These are phyloP conservation scores for Pseudonitzschia delicatissima DNA, from an alignment of 108 stramenopile genomes.

Conservation along the genomic window DNA sequence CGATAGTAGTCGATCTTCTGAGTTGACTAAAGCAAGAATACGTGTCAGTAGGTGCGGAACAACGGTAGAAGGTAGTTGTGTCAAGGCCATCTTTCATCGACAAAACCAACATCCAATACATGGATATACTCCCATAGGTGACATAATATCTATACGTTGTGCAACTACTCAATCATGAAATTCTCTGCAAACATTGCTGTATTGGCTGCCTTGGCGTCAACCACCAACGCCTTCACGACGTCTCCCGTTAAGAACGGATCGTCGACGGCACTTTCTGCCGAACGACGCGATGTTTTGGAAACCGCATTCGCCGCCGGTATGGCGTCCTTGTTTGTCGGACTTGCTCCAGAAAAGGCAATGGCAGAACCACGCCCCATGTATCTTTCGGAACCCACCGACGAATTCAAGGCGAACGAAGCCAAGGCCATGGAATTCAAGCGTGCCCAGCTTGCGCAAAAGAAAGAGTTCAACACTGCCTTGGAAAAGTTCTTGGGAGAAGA, in stretches of 20 bases:
- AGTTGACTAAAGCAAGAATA: too few relatives aligned
- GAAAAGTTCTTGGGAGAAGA: slow-evolving; percentile 51
- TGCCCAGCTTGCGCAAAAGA: slow-evolving; percentile 55
- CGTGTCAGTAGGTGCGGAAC: too few relatives aligned
- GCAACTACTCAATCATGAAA: slow-evolving; percentile 7
- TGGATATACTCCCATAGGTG: too few relatives aligned
- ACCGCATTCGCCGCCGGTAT: slow-evolving; percentile 3
- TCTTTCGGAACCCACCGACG: slow-evolving; percentile 80
- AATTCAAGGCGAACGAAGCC: slow-evolving; percentile 81
- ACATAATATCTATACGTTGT: too few relatives aligned
- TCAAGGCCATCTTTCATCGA: too few relatives aligned
- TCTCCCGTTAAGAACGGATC: background rate
- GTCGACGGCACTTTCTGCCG: background rate
- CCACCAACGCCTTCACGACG: background rate
- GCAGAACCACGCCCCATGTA: slow-evolving; percentile 55
- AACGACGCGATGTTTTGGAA: slow-evolving; percentile 21
- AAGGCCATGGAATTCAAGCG: slow-evolving; percentile 77
- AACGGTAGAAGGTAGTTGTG: too few relatives aligned
- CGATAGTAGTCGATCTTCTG: too few relatives aligned
- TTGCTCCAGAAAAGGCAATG: slow-evolving; percentile 9
- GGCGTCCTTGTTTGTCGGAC: slow-evolving; percentile 8
- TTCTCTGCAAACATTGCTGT: slow-evolving; percentile 1
- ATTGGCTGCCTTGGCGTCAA: background rate
- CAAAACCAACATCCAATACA: too few relatives aligned
- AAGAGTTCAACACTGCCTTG: slow-evolving; percentile 54